Percentiles rank a stretch among this genome's conserved stretches.
phyloP scores from a whole-genome alignment of 2,329 filamentous ascomycete genomes.

The Trichoderma asperellum region DNA sequence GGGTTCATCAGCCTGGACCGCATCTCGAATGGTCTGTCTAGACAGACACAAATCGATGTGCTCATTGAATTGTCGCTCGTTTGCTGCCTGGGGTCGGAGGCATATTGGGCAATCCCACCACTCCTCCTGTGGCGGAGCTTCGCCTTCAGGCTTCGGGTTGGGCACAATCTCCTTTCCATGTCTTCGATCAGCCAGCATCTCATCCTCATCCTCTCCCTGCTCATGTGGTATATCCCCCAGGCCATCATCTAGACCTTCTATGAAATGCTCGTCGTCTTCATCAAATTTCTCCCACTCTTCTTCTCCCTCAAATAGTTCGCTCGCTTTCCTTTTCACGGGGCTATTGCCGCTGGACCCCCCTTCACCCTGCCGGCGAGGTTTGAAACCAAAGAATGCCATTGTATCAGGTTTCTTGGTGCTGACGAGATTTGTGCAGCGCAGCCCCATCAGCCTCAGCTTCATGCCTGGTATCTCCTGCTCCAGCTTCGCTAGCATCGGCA shows the following conservation, averaged over 20 bases:
- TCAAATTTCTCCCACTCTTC: constrained; percentile 70
- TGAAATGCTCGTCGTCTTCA: constrained; percentile 60
- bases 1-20: constrained; percentile 61
- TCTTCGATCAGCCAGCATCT: constrained; percentile 26
- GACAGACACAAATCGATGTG: constrained; percentile 94
- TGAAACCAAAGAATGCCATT: constrained; percentile 77
- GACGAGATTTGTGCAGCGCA: constrained; percentile 84
- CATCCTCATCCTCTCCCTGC: background rate
- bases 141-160: constrained; percentile 42
- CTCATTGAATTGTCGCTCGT: constrained; percentile 81
- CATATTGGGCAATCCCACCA: constrained; percentile 92
- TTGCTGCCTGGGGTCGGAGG: constrained; percentile 69
- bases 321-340: constrained; percentile 44
- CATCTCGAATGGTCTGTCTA: constrained; percentile 81
- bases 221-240: background rate
- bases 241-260: background rate
- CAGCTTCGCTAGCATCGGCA: constrained; percentile 83
- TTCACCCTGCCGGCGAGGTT: constrained; percentile 38
- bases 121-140: constrained; percentile 46
- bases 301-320: constrained; percentile 37
- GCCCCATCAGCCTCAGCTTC: constrained; percentile 82
- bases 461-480: constrained; percentile 81
- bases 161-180: constrained; percentile 59
- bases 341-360: constrained; percentile 30
- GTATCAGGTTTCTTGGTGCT: constrained; percentile 81